Evolutionary conservation across 2,329 filamentous ascomycete genomes (phyloP).

Genomic region (Aspergillus puulaauensis): DNA sequence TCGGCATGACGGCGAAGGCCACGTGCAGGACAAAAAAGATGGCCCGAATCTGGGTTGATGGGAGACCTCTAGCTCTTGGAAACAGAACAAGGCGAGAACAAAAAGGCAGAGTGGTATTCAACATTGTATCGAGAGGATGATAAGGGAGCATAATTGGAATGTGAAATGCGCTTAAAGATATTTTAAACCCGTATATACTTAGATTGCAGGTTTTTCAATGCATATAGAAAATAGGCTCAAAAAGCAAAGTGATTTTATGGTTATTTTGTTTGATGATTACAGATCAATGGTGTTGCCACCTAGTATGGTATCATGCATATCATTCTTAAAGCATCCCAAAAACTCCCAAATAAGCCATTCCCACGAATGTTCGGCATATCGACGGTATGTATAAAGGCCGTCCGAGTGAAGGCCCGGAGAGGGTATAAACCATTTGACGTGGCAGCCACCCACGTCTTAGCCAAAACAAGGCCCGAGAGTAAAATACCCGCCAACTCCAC

Average conservation of each 20-base stretch:
- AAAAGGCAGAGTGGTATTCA: constrained; percentile 3
- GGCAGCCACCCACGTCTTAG: not conserved
- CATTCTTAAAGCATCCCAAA: not conserved
- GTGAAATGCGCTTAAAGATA: not conserved
- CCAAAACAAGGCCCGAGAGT: not conserved
- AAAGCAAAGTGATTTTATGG: not conserved
- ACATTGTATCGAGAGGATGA: not conserved
- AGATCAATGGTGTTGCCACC: not conserved
- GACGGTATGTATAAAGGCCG: not conserved
- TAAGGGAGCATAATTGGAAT: not conserved
- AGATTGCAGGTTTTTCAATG: not conserved
- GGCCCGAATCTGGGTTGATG: not conserved
- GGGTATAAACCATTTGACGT: not conserved
- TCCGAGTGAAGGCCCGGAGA: not conserved
- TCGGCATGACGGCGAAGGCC: not conserved
- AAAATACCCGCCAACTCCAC: constrained; percentile 29
- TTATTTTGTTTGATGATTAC: not conserved
- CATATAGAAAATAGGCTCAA: not conserved
- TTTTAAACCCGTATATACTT: not conserved
- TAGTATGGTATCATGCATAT: constrained; percentile 3
- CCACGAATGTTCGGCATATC: not conserved
- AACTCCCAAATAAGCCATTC: not conserved
- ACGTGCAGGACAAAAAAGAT: not conserved
- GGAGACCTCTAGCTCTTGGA: not conserved
- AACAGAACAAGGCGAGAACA: not conserved